phyloP scores from a whole-genome alignment of 1,284 basidiomycete species.

The Acaromyces ingoldii region DNA sequence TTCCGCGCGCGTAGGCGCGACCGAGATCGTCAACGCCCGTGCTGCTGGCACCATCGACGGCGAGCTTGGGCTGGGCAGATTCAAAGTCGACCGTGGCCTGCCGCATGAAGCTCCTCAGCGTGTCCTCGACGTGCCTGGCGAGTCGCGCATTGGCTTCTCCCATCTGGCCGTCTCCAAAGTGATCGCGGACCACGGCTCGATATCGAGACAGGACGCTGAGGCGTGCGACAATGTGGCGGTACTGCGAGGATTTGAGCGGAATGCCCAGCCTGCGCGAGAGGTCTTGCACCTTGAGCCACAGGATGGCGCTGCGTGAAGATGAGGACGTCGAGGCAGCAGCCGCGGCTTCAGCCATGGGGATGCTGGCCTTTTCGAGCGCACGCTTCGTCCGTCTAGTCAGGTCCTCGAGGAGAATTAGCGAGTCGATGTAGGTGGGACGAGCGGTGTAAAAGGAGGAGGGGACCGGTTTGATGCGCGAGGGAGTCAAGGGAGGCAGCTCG shows the following conservation, averaged over 20 bases:
- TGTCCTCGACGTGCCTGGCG: constrained; percentile 20
- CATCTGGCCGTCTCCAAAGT: constrained; percentile 9
- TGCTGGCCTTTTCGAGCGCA: constrained; percentile 63
- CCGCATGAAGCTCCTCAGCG: constrained; percentile 31
- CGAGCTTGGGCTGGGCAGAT: neutral
- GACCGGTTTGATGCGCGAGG: constrained; percentile 49
- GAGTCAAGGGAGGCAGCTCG: constrained; percentile 7
- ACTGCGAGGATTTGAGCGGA: constrained; percentile 67
- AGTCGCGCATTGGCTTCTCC: constrained; percentile 10
- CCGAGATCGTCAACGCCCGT: constrained; percentile 3
- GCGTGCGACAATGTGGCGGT: constrained; percentile 63
- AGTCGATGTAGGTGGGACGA: constrained; percentile 71
- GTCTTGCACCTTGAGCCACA: constrained; percentile 65
- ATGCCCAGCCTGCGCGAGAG: constrained; percentile 62
- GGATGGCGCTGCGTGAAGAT: constrained; percentile 31
- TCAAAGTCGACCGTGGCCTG: constrained; percentile 18
- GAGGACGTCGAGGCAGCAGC: constrained; percentile 53
- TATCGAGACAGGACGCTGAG: constrained; percentile 71
- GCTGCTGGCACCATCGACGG: neutral
- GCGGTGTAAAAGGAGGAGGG: constrained; percentile 83
- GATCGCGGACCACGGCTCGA: constrained; percentile 54
- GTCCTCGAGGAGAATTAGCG: constrained; percentile 64
- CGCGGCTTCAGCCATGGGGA: constrained; percentile 69
- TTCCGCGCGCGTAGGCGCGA: constrained; percentile 28
- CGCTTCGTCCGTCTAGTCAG: constrained; percentile 62